Evolutionary conservation across 2,329 filamentous ascomycete species (phyloP).

Genomic region (Fusarium gaditjirri): DNA sequence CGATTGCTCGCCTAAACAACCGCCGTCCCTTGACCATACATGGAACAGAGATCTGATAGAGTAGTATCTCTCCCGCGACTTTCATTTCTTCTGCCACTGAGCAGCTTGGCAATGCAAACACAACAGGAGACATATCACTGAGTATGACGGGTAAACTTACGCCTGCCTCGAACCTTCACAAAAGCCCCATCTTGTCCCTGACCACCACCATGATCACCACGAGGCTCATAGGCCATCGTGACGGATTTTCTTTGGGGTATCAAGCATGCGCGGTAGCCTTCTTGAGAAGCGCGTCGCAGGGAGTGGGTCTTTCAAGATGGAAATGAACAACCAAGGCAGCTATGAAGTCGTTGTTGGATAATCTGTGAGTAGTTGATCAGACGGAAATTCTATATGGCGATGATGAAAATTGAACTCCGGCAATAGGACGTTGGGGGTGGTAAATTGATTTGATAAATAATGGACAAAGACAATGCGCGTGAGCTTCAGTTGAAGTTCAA

Average conservation of each 20-base stretch:
- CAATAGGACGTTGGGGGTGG: neutral
- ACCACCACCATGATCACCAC: conserved; percentile 59
- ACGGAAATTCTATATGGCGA: neutral
- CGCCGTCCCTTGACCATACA: neutral
- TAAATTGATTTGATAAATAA: conserved; percentile 14
- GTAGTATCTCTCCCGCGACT: neutral
- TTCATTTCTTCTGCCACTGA: conserved; percentile 22
- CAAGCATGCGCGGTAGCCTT: conserved; percentile 40
- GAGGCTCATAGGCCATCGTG: conserved; percentile 65
- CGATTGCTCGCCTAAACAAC: neutral
- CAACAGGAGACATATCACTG: neutral
- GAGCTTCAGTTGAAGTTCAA: conserved; percentile 32
- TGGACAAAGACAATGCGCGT: conserved; percentile 30
- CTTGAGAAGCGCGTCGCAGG: conserved; percentile 35
- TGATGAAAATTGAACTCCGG: neutral
- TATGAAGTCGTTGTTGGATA: neutral
- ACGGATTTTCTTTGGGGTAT: conserved; percentile 35
- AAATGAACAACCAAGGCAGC: neutral
- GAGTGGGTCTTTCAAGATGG: conserved; percentile 21
- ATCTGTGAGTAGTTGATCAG: neutral
- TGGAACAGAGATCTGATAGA: neutral
- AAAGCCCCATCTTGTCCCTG: conserved; percentile 57
- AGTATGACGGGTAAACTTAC: conserved; percentile 53
- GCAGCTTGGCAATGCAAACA: conserved; percentile 1
- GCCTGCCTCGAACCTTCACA: conserved; percentile 61